phyloP scores from a whole-genome alignment of 2,329 filamentous ascomycete genomes.

The Xenoacremonium recifei region DNA sequence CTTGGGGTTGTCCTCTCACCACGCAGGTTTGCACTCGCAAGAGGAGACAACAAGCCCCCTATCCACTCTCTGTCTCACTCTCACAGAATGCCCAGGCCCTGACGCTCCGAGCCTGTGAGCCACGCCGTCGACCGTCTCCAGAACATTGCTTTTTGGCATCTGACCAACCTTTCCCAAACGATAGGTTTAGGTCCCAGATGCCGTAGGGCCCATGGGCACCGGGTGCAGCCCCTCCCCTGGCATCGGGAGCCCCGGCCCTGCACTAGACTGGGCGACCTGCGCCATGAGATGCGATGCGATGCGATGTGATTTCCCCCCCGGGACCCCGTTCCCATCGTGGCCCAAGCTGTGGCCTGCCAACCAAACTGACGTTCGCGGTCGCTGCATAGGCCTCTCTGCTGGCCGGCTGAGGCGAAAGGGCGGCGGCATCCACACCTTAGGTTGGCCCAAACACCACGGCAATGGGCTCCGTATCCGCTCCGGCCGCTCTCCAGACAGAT shows the following conservation, averaged over 20 bases:
- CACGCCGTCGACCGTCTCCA: neutral
- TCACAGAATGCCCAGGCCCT: no score
- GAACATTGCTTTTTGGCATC: slow-evolving; percentile 16
- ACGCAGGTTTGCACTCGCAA: no score
- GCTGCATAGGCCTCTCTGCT: no score
- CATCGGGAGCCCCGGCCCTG: slow-evolving; percentile 1
- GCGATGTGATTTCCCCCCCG: neutral
- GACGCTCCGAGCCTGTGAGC: no score
- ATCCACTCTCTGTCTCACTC: no score
- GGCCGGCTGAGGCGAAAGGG: neutral
- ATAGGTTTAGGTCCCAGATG: slow-evolving; percentile 11
- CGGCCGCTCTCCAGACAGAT: slow-evolving; percentile 4
- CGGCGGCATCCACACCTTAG: no score
- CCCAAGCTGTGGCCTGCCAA: neutral
- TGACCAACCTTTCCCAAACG: slow-evolving; percentile 25
- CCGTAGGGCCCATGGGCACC: slow-evolving; percentile 18
- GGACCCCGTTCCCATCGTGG: neutral
- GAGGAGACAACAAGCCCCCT: no score
- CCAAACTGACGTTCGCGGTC: neutral
- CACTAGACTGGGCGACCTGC: neutral
- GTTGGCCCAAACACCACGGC: slow-evolving; percentile 4
- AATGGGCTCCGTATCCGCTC: slow-evolving; percentile 18
- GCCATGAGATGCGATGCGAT: neutral
- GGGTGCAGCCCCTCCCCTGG: slow-evolving; percentile 11
- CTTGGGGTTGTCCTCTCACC: no score